These are phyloP conservation scores for Scleromitrula shiraiana DNA, from an alignment of 2,329 filamentous ascomycete species.

Conservation along the genomic window DNA sequence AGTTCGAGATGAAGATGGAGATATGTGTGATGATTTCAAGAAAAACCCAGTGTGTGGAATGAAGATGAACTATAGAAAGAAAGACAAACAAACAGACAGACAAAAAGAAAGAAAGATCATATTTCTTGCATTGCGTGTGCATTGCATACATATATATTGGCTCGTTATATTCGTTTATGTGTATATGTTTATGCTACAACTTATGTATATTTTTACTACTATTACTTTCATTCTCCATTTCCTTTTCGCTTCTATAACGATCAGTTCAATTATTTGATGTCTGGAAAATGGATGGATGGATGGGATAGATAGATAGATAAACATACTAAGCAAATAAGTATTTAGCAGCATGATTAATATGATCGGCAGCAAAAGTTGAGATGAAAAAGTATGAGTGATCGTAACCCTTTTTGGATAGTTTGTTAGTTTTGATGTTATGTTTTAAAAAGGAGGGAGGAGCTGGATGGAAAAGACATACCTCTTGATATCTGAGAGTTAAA, in stretches of 20 bases:
- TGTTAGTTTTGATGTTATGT: slow-evolving; percentile 9
- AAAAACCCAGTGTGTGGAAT: no score
- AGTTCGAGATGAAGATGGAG: no score
- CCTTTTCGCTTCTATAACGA: background rate
- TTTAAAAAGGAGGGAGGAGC: background rate
- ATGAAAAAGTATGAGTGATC: slow-evolving; percentile 99
- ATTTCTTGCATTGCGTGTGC: no score
- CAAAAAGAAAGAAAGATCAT: no score
- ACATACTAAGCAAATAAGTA: slow-evolving; percentile 13
- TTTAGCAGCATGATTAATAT: slow-evolving; percentile 10
- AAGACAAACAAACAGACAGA: no score
- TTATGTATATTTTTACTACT: no score
- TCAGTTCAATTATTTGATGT: no score
- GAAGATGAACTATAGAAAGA: no score
- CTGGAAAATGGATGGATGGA: background rate
- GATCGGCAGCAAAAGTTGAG: slow-evolving; percentile 65
- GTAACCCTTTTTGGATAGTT: slow-evolving; percentile 53
- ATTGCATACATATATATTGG: no score
- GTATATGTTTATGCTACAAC: no score
- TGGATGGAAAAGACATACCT: slow-evolving; percentile 37
- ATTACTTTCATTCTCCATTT: background rate
- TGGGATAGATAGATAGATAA: background rate
- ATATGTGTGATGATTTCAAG: no score
- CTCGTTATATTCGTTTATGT: no score
- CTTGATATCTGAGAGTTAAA: slow-evolving; percentile 74